A percentile compares a stretch with the other conserved stretches of the same genome.
These are phyloP conservation scores for Glycyrrhiza uralensis DNA, from an alignment of 306 rosid genomes.

Conservation along the genomic window DNA sequence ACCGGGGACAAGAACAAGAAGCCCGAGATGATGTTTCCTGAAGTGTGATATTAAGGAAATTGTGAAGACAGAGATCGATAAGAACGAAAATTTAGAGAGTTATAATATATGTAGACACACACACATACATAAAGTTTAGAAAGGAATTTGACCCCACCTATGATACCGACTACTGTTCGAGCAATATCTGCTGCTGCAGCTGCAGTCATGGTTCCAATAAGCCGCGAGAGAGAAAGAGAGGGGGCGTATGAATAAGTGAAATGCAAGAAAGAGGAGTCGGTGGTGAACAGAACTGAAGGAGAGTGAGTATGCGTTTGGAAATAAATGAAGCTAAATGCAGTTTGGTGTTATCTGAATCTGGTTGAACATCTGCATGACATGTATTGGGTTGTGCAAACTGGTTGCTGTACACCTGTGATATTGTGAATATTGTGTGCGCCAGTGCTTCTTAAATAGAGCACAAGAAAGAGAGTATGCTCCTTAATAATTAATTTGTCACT, in stretches of 20 bases:
- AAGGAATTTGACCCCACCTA: constrained; percentile 38
- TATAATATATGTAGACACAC: not conserved
- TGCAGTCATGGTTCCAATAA: constrained; percentile 49
- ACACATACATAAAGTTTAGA: not conserved
- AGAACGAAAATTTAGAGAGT: not conserved
- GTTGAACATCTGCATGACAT: constrained; percentile 51
- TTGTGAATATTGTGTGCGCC: no score
- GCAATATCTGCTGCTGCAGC: constrained; percentile 61
- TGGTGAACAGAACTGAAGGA: not conserved
- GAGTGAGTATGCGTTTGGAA: no score
- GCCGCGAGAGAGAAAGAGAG: not conserved
- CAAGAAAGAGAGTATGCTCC: constrained; percentile 1
- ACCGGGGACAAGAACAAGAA: constrained; percentile 73
- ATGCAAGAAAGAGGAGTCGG: not conserved
- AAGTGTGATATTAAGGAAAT: constrained; percentile 21
- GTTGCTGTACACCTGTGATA: constrained; percentile 35
- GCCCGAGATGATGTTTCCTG: constrained; percentile 83
- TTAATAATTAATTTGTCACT: no score
- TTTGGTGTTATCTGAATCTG: constrained; percentile 8
- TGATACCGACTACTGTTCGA: constrained; percentile 63
- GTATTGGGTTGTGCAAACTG: constrained; percentile 34
- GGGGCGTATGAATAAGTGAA: not conserved
- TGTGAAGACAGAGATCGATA: not conserved
- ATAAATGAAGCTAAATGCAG: not conserved
- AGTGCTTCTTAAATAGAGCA: constrained; percentile 25